Conservation (phyloP, 805 yeast genomes). For the Cyberlindnera mycetangii region DNA sequence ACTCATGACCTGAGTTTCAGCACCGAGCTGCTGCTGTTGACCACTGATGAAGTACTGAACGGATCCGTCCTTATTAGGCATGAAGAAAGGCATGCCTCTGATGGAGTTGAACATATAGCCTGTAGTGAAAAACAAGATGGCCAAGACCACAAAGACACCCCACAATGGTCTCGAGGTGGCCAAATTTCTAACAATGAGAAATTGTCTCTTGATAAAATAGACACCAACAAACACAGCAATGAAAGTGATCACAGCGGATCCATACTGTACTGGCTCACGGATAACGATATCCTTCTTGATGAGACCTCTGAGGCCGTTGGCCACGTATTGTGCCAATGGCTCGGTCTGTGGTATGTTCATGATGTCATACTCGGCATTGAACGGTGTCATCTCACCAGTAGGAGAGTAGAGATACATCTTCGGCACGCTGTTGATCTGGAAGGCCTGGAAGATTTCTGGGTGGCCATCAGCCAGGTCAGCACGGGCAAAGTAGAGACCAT, state of each 20-base stretch:
- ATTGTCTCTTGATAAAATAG: slow-evolving; percentile 31
- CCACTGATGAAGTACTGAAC: slow-evolving; percentile 50
- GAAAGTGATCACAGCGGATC: slow-evolving; percentile 33
- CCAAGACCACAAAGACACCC: slow-evolving; percentile 64
- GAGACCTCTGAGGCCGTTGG: slow-evolving; percentile 26
- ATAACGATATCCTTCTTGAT: slow-evolving; percentile 26
- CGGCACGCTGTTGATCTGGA: slow-evolving; percentile 71
- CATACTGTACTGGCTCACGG: slow-evolving; percentile 38
- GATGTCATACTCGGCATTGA: slow-evolving; percentile 27
- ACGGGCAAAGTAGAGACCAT: slow-evolving; percentile 62
- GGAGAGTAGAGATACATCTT: slow-evolving; percentile 63
- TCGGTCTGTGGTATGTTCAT: slow-evolving; percentile 31
- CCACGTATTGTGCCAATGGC: slow-evolving; percentile 32
- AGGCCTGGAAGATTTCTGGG: slow-evolving; percentile 40
- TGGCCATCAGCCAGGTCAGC: slow-evolving; percentile 68
- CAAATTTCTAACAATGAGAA: slow-evolving; percentile 36
- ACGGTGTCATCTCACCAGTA: slow-evolving; percentile 40
- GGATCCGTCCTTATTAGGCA: slow-evolving; percentile 36
- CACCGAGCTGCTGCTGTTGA: slow-evolving; percentile 75
- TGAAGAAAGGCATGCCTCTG: slow-evolving; percentile 58
- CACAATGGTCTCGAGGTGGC: slow-evolving; percentile 59
- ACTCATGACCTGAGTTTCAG: slow-evolving; percentile 85
- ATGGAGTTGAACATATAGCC: slow-evolving; percentile 95
- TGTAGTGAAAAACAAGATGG: slow-evolving; percentile 67
- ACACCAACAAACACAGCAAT: slow-evolving; percentile 27